Evolutionary conservation across 2,329 filamentous ascomycete species (phyloP), one percentile per base, ranked within the genome.

Genomic region (Ceratocystis destructans): DNA sequence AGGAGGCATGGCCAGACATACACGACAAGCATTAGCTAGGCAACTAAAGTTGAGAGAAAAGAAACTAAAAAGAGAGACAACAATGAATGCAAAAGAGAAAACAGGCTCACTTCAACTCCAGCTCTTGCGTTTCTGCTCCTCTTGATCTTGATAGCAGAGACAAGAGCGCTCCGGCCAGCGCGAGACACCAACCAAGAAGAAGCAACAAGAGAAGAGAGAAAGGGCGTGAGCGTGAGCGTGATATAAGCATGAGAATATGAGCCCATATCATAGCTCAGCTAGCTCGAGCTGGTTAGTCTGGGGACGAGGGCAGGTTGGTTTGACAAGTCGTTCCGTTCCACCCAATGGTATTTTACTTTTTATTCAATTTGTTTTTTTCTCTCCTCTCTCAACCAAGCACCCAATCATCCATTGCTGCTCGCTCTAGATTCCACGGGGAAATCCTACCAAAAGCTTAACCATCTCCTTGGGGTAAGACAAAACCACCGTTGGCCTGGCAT

Each of bases 361-460:
- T 57, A 15, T 57, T 57, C 7, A 4, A 31, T 59, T 59, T 59
- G 17, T 10, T 33, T 59, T 59, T 33, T 59, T 31, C n/a, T 59
- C 7, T 57, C 17, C n/a, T 20, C 20, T 25, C 48, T 25, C 15
- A 10, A 10, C 20, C 20, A 53, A 53, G 22, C 15, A 2, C 48
- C 37, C 37, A 15, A 41, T 15, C 37, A 41, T 25, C 5, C 20
- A 53, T 53, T 6, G 15, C 46, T 48, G 5, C 8, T 10, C 15
- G 22, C 48, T 53, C 48, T 53, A 28, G 20, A 53, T 53, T 53
- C 48, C 48, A 53, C 15, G 20, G 48, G 8, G 48, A 12, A 41
- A 53, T 53, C 48, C 15, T 53, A 15, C 10, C 22, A 53, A 53
- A 53, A 53, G 61, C 61, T 63, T 63, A 63, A 63, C 44, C 61